Conservation (phyloP, 768 basidiomycete species). For the Mycena venus region DNA sequence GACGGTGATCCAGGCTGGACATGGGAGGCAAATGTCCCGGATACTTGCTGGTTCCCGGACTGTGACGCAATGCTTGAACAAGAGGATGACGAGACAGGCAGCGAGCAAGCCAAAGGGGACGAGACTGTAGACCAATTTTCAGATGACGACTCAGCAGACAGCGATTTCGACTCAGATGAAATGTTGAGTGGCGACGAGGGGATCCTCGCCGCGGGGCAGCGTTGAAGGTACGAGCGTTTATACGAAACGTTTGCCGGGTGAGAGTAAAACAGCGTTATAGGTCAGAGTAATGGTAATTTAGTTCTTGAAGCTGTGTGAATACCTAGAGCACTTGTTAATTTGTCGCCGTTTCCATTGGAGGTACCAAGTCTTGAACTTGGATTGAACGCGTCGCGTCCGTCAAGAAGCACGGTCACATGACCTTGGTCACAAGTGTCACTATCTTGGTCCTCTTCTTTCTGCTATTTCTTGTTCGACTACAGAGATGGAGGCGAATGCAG, state of each 20-base stretch:
- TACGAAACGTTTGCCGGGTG: too few species aligned
- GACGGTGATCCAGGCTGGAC: slow-evolving; percentile 24
- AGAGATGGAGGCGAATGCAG: neutral
- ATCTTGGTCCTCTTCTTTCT: neutral
- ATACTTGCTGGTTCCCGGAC: slow-evolving; percentile 11
- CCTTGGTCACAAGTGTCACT: too few species aligned
- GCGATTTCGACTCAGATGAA: slow-evolving; percentile 18
- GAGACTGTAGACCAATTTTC: neutral
- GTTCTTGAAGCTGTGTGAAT: too few species aligned
- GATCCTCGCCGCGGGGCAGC: neutral
- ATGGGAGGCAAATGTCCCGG: slow-evolving; percentile 20
- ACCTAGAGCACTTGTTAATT: too few species aligned
- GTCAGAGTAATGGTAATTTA: too few species aligned
- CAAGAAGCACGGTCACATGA: neutral
- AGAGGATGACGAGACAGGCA: neutral
- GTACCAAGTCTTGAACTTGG: too few species aligned
- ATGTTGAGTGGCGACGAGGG: slow-evolving; percentile 15
- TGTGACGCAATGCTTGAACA: neutral
- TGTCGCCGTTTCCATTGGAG: too few species aligned
- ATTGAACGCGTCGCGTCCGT: too few species aligned
- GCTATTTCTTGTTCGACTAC: too few species aligned
- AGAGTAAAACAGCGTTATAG: too few species aligned
- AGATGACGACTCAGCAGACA: slow-evolving; percentile 26
- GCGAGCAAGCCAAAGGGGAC: neutral
- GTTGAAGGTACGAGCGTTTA: too few species aligned